Evolutionary conservation across 805 yeast genomes (phyloP).

Genomic region (Cyberlindnera lachancei): DNA sequence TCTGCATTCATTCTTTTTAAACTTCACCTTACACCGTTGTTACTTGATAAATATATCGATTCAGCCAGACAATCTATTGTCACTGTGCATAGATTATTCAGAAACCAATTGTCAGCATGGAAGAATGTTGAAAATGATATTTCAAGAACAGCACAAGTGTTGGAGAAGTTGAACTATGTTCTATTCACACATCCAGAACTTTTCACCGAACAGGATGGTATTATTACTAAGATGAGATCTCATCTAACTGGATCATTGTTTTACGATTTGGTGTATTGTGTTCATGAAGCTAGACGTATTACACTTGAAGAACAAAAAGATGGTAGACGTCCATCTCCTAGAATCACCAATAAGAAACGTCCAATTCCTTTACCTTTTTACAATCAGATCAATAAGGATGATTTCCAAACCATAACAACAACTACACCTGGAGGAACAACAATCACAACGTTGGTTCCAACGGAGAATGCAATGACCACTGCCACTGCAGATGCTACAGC

Average conservation of each 20-base stretch:
- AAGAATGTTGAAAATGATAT: conserved; percentile 79
- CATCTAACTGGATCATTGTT: conserved; percentile 87
- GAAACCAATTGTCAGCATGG: conserved; percentile 91
- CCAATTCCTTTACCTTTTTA: conserved; percentile 73
- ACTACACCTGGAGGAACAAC: conserved; percentile 93
- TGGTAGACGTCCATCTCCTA: conserved; percentile 19
- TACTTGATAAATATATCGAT: conserved; percentile 62
- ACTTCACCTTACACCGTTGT: conserved; percentile 68
- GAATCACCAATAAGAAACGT: conserved; percentile 16
- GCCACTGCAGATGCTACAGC: conserved; percentile 53
- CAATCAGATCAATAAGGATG: conserved; percentile 84
- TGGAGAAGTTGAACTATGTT: conserved; percentile 83
- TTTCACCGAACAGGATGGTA: conserved; percentile 62
- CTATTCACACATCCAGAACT: conserved; percentile 82
- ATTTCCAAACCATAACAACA: conserved; percentile 74
- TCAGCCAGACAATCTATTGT: conserved; percentile 91
- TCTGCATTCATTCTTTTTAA: conserved; percentile 75
- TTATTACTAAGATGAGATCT: conserved; percentile 82
- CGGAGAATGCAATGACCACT: conserved; percentile 62
- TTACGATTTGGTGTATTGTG: conserved; percentile 89
- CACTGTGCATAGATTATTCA: conserved; percentile 78
- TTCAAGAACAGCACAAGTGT: conserved; percentile 82
- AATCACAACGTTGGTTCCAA: conserved; percentile 80
- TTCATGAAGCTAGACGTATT: conserved; percentile 87
- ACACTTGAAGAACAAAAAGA: conserved; percentile 34